These are phyloP conservation scores for Ophiocordyceps australis DNA, from an alignment of 2,329 filamentous ascomycete genomes.

Conservation along the genomic window DNA sequence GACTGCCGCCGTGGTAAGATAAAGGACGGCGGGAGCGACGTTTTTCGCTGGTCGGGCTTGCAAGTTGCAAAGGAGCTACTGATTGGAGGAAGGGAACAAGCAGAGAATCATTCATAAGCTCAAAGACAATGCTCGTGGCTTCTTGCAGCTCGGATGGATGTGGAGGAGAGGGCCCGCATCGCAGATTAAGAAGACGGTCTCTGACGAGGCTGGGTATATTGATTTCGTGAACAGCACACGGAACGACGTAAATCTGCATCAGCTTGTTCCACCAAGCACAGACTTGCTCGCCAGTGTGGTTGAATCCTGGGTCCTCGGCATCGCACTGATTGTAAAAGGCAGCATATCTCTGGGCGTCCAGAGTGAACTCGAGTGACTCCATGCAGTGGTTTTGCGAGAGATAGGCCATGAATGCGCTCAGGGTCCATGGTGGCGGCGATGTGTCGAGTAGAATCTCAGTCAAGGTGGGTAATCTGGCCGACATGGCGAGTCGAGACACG, in stretches of 20 bases:
- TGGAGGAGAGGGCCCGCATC: slow-evolving; percentile 42
- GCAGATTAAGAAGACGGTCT: slow-evolving; percentile 51
- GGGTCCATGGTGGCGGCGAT: slow-evolving; percentile 74
- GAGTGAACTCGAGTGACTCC: slow-evolving; percentile 90
- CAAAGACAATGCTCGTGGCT: slow-evolving; percentile 76
- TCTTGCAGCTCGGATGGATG: slow-evolving; percentile 60
- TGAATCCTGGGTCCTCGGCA: slow-evolving; percentile 16
- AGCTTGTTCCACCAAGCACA: slow-evolving; percentile 74
- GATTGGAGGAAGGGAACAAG: slow-evolving; percentile 79
- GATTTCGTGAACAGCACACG: slow-evolving; percentile 71
- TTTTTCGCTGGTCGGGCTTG: slow-evolving; percentile 15
- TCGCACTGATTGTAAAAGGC: slow-evolving; percentile 31
- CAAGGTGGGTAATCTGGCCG: slow-evolving; percentile 42
- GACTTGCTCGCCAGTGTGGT: slow-evolving; percentile 42
- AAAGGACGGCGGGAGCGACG: slow-evolving; percentile 3
- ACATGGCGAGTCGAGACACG: slow-evolving; percentile 13
- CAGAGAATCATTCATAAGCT: slow-evolving; percentile 95
- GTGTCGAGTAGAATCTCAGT: slow-evolving; percentile 77
- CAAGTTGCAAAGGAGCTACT: slow-evolving; percentile 19
- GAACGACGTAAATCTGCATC: slow-evolving; percentile 76
- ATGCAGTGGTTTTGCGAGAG: slow-evolving; percentile 93
- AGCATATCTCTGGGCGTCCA: slow-evolving; percentile 78
- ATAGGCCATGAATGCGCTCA: slow-evolving; percentile 89
- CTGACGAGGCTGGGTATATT: slow-evolving; percentile 79
- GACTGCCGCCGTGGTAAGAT: too few relatives aligned